These are phyloP conservation scores for Candida sithepensis DNA, from an alignment of 805 yeast species.

Conservation along the genomic window DNA sequence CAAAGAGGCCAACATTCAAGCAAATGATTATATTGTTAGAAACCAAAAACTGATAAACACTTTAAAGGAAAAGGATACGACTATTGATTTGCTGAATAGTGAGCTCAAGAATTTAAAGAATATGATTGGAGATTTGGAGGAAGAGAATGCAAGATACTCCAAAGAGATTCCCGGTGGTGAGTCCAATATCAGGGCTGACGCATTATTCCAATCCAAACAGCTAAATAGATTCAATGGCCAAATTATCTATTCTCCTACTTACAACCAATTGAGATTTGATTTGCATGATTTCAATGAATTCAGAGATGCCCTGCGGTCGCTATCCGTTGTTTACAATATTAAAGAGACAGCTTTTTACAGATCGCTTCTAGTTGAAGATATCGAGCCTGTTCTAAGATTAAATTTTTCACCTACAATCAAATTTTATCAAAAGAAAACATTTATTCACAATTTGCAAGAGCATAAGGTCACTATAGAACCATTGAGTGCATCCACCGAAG, in stretches of 20 bases:
- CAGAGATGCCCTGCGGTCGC: constrained; percentile 34
- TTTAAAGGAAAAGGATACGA: constrained; percentile 64
- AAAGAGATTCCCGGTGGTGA: constrained; percentile 6
- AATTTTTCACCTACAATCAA: constrained; percentile 64
- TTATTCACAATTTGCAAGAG: constrained; percentile 68
- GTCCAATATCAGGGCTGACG: constrained; percentile 9
- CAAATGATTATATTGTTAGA: constrained; percentile 54
- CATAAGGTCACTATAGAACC: constrained; percentile 86
- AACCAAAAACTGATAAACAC: constrained; percentile 51
- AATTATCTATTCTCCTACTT: constrained; percentile 28
- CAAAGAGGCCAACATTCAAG: constrained; percentile 67
- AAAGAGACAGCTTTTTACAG: constrained; percentile 59
- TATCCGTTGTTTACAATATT: constrained; percentile 24
- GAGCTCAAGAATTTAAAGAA: constrained; percentile 67
- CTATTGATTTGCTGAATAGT: constrained; percentile 59
- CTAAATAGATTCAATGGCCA: constrained; percentile 22
- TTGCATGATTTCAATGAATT: constrained; percentile 41
- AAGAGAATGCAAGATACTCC: constrained; percentile 25
- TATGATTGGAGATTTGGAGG: constrained; percentile 53
- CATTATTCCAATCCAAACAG: constrained; percentile 15
- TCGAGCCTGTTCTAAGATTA: constrained; percentile 67
- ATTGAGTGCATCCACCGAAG: constrained; percentile 75
- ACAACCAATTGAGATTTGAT: constrained; percentile 40
- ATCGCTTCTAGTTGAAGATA: constrained; percentile 66
- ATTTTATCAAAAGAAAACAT: constrained; percentile 51